Evolutionary conservation across 306 rosid species (phyloP), one percentile per base, ranked within the genome.

Genomic region (Fragaria vesca): DNA sequence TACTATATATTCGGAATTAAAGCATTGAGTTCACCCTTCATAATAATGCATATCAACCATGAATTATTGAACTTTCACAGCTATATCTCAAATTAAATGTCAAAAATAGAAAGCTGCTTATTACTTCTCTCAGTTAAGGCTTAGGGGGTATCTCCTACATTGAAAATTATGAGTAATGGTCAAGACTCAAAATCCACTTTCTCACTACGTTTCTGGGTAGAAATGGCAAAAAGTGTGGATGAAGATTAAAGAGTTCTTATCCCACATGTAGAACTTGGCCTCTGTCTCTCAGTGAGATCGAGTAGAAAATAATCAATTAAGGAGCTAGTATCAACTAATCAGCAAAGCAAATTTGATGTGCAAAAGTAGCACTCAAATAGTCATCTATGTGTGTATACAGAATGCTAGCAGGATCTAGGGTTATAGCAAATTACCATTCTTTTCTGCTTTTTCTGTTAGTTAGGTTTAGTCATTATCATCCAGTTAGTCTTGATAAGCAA

Each of bases 401-500:
- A 6, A 2, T 32, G 18, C 66, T 12, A 61, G 7, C 65, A 12
- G 65, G 65, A 24, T 26, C 38, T 60, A 60, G 69, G 69, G 45
- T 17, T 32, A 54, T 15, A 24, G 55, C 17, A 42, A 73, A 42
- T 16, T 40, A 57, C 54, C 69, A 24, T 58, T 58, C 34, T 58
- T 28, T 74, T 9, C 13, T 15, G 13, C 20, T 38, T 45, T 8
- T 50, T 66, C 71, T 72, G 66, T 38, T 45, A 28, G 81, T 47
- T 43, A 55, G 58, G 76, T 38, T 78, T 48, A 62, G 71, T 32
- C 71, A 63, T 63, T 40, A 75, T 75, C 78, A 61, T 45, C 69
- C 58, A 8, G 45, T 74, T 42, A 26, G 45, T 60, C 43, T 47
- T 45, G 78, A 74, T 58, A 60, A 60, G 69, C 40, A 58, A 43